phyloP scores from a whole-genome alignment of 805 yeast species.

The Metschnikowia santaceciliae region DNA sequence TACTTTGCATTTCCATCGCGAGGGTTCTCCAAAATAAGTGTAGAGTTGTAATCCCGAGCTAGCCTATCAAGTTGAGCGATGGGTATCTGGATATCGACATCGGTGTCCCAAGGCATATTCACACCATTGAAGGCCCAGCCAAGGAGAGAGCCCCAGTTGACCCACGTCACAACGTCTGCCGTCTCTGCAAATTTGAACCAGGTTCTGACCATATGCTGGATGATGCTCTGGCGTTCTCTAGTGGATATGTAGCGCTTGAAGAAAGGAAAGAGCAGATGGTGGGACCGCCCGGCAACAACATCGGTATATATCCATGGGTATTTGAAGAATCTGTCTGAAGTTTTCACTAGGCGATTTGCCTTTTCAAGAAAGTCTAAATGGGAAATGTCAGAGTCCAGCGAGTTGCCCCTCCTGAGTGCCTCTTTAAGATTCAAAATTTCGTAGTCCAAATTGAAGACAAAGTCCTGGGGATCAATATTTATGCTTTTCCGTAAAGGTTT shows the following conservation, averaged over 20 bases:
- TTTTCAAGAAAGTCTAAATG: conserved; percentile 29
- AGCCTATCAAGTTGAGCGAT: conserved; percentile 16
- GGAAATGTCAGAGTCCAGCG: conserved; percentile 18
- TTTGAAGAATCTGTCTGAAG: conserved; percentile 32
- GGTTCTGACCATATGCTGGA: conserved; percentile 34
- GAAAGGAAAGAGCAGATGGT: conserved; percentile 31
- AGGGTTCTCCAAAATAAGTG: conserved; percentile 17
- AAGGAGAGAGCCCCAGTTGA: conserved; percentile 26
- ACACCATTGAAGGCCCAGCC: conserved; percentile 21
- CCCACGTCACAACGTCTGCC: conserved; percentile 25
- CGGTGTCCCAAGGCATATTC: conserved; percentile 21
- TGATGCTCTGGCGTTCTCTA: conserved; percentile 34
- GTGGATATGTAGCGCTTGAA: conserved; percentile 33
- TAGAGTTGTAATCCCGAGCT: conserved; percentile 12
- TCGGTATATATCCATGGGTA: conserved; percentile 40
- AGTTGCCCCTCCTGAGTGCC: conserved; percentile 11
- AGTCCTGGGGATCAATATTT: conserved; percentile 22
- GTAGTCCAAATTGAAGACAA: conserved; percentile 27
- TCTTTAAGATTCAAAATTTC: conserved; percentile 25
- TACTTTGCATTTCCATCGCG: conserved; percentile 19
- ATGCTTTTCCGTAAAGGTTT: conserved; percentile 11
- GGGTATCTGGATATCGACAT: conserved; percentile 18
- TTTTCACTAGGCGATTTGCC: conserved; percentile 20
- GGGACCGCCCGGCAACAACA: conserved; percentile 30
- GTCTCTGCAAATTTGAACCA: conserved; percentile 38